These are phyloP conservation scores for Ceratocystis colombiana DNA, from an alignment of 2,329 filamentous ascomycete species.

Conservation along the genomic window DNA sequence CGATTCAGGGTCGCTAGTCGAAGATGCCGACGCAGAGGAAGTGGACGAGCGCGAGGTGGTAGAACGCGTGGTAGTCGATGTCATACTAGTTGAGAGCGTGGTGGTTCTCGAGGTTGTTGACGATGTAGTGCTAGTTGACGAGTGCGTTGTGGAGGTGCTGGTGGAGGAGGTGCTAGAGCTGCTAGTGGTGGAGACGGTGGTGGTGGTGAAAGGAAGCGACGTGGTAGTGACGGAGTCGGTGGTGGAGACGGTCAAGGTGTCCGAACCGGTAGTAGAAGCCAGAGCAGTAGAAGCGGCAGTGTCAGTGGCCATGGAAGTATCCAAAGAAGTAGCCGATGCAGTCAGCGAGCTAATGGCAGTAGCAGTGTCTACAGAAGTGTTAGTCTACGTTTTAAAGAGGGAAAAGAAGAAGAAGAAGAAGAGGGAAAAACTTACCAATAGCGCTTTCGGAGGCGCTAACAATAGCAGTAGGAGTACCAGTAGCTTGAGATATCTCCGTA, in stretches of 20 bases:
- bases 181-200: not conserved
- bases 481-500: not conserved
- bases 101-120: conserved; percentile 10
- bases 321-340: not conserved
- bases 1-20: not conserved
- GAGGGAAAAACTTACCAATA: not conserved
- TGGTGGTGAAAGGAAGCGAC: not conserved
- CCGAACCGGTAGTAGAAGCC: conserved; percentile 4
- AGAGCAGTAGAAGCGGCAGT: not conserved
- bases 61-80: conserved; percentile 4
- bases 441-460: too few relatives aligned
- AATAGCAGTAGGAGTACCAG: too few relatives aligned
- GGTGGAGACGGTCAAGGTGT: not conserved
- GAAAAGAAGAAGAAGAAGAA: too few relatives aligned
- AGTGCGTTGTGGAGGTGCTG: conserved; percentile 2
- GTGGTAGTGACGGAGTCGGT: conserved; percentile 4
- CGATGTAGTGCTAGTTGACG: not conserved
- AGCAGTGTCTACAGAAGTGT: not conserved
- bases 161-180: not conserved
- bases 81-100: conserved; percentile 6
- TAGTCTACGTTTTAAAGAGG: too few relatives aligned
- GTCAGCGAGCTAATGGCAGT: not conserved
- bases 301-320: not conserved
- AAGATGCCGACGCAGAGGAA: conserved; percentile 10
- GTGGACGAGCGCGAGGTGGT: not conserved